phyloP scores from a whole-genome alignment of 2,329 filamentous ascomycete genomes.

The Pseudogymnoascus pannorum region DNA sequence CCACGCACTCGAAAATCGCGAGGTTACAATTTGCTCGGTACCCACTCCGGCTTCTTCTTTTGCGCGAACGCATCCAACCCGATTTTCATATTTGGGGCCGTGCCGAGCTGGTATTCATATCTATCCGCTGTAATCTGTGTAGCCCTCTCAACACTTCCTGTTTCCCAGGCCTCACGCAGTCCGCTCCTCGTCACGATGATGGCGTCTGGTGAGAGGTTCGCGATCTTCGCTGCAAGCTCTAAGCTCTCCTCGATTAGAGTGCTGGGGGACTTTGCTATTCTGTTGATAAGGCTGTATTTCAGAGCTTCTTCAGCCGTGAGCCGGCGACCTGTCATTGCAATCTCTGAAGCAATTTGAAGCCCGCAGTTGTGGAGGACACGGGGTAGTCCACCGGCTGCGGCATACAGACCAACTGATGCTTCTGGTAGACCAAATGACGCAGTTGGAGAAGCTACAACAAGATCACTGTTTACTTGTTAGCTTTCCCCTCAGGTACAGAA shows the following conservation, averaged over 20 bases:
- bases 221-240: conserved; percentile 52
- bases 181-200: conserved; percentile 66
- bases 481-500: conserved; percentile 18
- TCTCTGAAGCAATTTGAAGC: conserved; percentile 60
- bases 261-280: conserved; percentile 40
- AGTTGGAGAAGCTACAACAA: conserved; percentile 53
- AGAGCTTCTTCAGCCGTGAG: conserved; percentile 54
- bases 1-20: conserved; percentile 11
- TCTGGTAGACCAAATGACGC: conserved; percentile 68
- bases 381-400: conserved; percentile 64
- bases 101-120: conserved; percentile 48
- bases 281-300: conserved; percentile 61
- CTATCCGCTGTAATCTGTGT: conserved; percentile 53
- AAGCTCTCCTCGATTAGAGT: conserved; percentile 51
- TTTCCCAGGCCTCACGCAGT: conserved; percentile 65
- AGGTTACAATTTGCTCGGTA: conserved; percentile 50
- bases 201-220: conserved; percentile 62
- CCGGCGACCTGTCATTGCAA: conserved; percentile 57
- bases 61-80: conserved; percentile 70
- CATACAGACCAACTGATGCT: conserved; percentile 61
- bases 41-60: conserved; percentile 63
- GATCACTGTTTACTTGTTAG: conserved; percentile 62
- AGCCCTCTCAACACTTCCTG: conserved; percentile 46
- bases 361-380: conserved; percentile 58
- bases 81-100: conserved; percentile 66